Percentiles rank a stretch among this genome's conserved stretches.
Conservation (phyloP, 176 grass and related monocot species). For the Zea luxurians region DNA sequence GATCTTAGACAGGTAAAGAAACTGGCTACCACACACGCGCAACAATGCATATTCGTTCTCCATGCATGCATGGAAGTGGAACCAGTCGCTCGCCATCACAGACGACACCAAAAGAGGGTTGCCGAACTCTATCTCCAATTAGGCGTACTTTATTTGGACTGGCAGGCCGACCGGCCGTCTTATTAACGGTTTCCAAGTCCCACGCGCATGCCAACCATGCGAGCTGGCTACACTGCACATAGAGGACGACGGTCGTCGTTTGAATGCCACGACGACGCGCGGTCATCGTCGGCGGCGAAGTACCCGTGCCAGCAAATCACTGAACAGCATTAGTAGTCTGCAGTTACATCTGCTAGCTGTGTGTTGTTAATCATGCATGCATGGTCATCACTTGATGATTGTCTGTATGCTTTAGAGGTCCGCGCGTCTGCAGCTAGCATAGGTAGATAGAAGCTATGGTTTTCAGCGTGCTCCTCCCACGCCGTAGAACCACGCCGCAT, state of each 20-base stretch:
- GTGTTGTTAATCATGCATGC: neutral
- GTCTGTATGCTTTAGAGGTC: neutral
- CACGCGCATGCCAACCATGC: constrained; percentile 28
- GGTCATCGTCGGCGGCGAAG: constrained; percentile 34
- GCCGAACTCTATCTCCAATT: constrained; percentile 50
- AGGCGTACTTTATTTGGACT: constrained; percentile 9
- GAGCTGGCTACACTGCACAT: neutral
- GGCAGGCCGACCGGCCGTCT: constrained; percentile 5
- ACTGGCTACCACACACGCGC: neutral
- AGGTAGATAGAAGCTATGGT: neutral
- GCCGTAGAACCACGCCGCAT: constrained; percentile 29
- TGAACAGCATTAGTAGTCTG: neutral
- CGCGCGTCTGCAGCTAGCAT: neutral
- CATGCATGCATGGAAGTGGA: neutral
- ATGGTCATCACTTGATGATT: too few species aligned
- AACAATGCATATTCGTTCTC: neutral
- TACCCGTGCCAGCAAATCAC: neutral
- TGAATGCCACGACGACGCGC: neutral
- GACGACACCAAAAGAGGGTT: constrained; percentile 46
- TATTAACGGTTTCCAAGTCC: constrained; percentile 48
- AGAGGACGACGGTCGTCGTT: neutral
- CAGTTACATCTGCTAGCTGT: neutral
- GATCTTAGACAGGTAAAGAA: too few species aligned
- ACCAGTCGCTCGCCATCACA: constrained; percentile 22
- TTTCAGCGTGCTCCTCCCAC: neutral